Conservation (phyloP, 495 filamentous ascomycete genomes). For the Penicillium manginii region DNA sequence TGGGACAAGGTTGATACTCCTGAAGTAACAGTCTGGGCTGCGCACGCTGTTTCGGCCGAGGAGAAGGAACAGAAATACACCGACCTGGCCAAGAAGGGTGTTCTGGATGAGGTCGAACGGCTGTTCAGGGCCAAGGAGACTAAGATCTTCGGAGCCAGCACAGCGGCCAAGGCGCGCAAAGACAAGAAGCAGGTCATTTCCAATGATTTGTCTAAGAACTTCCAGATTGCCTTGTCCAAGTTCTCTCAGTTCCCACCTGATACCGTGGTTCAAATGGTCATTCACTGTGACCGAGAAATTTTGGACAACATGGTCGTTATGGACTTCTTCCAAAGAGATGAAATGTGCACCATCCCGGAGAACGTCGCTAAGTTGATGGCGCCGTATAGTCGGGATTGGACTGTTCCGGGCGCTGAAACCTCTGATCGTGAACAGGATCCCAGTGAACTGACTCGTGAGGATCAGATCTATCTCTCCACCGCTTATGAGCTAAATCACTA, state of each 20-base stretch:
- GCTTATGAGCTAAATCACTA: conserved; percentile 97
- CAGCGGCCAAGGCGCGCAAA: conserved; percentile 67
- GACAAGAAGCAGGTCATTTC: conserved; percentile 98
- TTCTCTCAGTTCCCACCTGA: conserved; percentile 80
- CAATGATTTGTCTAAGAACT: conserved; percentile 85
- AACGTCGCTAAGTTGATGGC: conserved; percentile 89
- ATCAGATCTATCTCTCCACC: conserved; percentile 92
- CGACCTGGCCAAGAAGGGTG: conserved; percentile 88
- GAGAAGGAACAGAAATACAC: conserved; percentile 93
- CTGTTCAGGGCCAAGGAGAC: conserved; percentile 97
- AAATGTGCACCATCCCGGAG: conserved; percentile 88
- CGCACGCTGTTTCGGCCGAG: conserved; percentile 77
- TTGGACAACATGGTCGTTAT: conserved; percentile 93
- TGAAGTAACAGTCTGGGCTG: conserved; percentile 93
- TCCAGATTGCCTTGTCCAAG: conserved; percentile 92
- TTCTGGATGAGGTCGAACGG: conserved; percentile 96
- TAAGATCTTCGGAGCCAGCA: conserved; percentile 75
- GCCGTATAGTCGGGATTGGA: conserved; percentile 96
- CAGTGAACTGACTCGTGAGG: conserved; percentile 83
- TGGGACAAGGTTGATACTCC: conserved; percentile 98
- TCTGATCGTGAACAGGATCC: conserved; percentile 87
- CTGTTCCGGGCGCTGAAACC: conserved; percentile 79
- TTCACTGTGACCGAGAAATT: conserved; percentile 91
- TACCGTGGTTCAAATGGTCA: conserved; percentile 86
- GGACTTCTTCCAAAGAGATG: conserved; percentile 93